Conservation (phyloP, 164 flowering plant genomes). For the Vitis riparia region DNA sequence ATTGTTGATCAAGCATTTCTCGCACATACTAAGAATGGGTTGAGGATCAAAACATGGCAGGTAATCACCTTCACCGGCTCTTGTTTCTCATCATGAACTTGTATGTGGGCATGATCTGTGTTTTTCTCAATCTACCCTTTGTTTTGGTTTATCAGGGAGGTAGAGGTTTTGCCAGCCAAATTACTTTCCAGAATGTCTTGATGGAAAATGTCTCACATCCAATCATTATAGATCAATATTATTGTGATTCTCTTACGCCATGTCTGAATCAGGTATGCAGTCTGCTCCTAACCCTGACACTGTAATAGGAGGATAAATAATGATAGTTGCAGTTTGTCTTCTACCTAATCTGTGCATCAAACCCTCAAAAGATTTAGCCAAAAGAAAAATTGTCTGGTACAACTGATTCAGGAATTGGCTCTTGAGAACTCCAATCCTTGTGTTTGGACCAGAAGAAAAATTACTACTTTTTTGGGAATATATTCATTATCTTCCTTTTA, state of each 20-base stretch:
- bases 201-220: conserved; percentile 90
- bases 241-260: conserved; percentile 69
- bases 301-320: not conserved
- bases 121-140: conserved; percentile 9
- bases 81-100: not conserved
- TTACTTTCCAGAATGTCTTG: conserved; percentile 55
- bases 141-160: conserved; percentile 64
- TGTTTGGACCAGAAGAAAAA: too few relatives aligned
- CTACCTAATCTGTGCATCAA: too few relatives aligned
- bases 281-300: not conserved
- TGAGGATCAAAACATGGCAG: conserved; percentile 98
- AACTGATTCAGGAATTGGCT: too few relatives aligned
- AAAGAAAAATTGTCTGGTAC: too few relatives aligned
- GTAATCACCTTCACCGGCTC: conserved; percentile 23
- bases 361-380: too few relatives aligned
- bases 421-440: too few relatives aligned
- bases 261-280: conserved; percentile 77
- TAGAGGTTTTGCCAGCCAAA: conserved; percentile 55
- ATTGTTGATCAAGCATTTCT: conserved; percentile 57
- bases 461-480: too few relatives aligned
- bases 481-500: too few relatives aligned
- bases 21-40: conserved; percentile 74
- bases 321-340: too few relatives aligned
- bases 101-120: not conserved
- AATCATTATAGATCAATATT: conserved; percentile 86